These are phyloP conservation scores for Veloboletus limbatus DNA, from an alignment of 1,284 basidiomycete species.

Conservation along the genomic window DNA sequence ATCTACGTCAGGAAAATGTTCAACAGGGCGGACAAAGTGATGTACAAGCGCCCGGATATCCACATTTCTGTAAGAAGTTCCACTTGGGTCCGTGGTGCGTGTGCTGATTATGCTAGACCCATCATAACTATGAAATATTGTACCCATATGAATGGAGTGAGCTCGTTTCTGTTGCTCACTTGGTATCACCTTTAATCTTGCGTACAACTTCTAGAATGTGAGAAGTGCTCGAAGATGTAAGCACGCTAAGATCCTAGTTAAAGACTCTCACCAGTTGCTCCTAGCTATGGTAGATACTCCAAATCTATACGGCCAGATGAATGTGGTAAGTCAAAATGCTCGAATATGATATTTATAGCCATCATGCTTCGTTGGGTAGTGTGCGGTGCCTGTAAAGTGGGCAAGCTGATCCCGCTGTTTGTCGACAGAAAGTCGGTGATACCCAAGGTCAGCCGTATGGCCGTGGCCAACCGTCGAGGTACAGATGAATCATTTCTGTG, in stretches of 20 bases:
- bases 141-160: constrained; percentile 78
- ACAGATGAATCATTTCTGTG: constrained; percentile 5
- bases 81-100: background rate
- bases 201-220: constrained; percentile 48
- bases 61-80: constrained; percentile 56
- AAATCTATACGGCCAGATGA: constrained; percentile 72
- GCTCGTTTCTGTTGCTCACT: constrained; percentile 22
- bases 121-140: constrained; percentile 72
- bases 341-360: background rate
- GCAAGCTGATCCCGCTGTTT: constrained; percentile 58
- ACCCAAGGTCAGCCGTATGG: constrained; percentile 46
- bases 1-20: background rate
- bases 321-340: constrained; percentile 46
- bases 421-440: constrained; percentile 35
- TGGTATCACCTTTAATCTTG: background rate
- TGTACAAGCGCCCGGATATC: constrained; percentile 61
- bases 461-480: constrained; percentile 48
- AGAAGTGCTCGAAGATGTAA: constrained; percentile 64
- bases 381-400: constrained; percentile 51
- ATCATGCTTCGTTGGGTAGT: constrained; percentile 28
- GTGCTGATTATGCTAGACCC: constrained; percentile 45
- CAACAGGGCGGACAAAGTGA: constrained; percentile 62
- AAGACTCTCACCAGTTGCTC: constrained; percentile 5
- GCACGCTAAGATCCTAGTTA: constrained; percentile 15
- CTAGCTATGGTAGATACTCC: constrained; percentile 73